Evolutionary conservation across 768 basidiomycete species (phyloP), one percentile per base, ranked within the genome.

Genomic region (Mycena floridula): DNA sequence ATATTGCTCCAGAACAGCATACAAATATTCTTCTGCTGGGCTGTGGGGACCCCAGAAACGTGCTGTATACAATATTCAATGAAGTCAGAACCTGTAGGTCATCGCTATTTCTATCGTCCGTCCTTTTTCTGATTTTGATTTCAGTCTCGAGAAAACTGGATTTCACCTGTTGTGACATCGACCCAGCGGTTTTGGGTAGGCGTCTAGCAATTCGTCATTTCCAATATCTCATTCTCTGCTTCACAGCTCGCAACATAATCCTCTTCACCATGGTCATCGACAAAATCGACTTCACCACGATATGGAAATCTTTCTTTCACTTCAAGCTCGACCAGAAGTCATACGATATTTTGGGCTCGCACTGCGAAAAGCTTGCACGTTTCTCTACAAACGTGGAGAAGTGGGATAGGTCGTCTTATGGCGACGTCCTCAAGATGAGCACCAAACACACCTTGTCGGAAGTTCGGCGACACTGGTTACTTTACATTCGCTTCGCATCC

Each of bases 31-130:
- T 82, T 3, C 66, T 79, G 15, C 61, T 80, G 23, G 79, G 71
- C 20, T 81, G 78, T 50, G 79, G 79, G 13, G 81, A 82, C 51
- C 71, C 73, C 9, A 61, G 77, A 23, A 76, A 68, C 43, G 68
- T 81, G 8, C 45, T 82, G 12, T 77, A 73, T 53, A 79, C 77
- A 1, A 44, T 76, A 2, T 58, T 57, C 46, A 46, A 53, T n/a
- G 64, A 68, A 44, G 50, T 51, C 18, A 44, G 20, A 42, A 66
- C 67, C 42, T 47, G 59, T 52, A 16, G 42, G 12, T 3, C 2
- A n/a, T 7, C 20, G 15, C 18, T 18, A 25, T 2, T 23, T n/a
- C 23, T 37, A 16, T n/a, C 18, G 22, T 13, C 25, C 4, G 27
- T 40, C 38, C 32, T 45, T 16, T 37, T 24, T 21, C 11, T 6